Conservation (phyloP, 306 rosid species). For the Albizia julibrissin region DNA sequence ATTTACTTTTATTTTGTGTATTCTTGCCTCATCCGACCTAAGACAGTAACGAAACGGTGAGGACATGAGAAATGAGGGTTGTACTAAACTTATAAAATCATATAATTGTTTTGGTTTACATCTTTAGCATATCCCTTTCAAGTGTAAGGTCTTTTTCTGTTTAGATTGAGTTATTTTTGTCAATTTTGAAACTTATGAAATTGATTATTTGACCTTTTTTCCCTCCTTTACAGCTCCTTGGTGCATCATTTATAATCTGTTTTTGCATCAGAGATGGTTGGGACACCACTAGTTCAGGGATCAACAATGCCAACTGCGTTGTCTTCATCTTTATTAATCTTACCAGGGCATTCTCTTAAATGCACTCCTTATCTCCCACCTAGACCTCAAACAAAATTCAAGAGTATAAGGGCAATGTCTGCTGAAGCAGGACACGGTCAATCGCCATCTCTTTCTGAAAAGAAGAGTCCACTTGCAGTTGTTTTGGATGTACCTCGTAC, state of each 20-base stretch:
- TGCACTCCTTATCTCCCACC: conserved; percentile 56
- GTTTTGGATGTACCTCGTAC: conserved; percentile 65
- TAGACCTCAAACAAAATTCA: conserved; percentile 40
- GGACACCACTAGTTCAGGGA: conserved; percentile 45
- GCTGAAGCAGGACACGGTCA: conserved; percentile 58
- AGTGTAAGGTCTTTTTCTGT: not conserved
- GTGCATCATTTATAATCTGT: not conserved
- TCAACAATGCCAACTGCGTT: conserved; percentile 52
- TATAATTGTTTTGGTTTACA: not conserved
- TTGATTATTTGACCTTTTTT: conserved; percentile 8
- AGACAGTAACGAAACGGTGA: not conserved
- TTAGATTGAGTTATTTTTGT: not conserved
- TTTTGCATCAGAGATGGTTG: conserved; percentile 55
- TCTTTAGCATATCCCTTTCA: conserved; percentile 12
- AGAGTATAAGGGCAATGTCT: conserved; percentile 56
- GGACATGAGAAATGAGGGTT: not conserved
- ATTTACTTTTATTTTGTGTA: not conserved
- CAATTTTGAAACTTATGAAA: conserved; percentile 1
- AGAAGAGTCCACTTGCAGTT: conserved; percentile 55
- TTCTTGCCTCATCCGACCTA: not conserved
- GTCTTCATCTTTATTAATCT: conserved; percentile 45
- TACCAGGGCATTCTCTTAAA: conserved; percentile 41
- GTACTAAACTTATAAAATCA: not conserved
- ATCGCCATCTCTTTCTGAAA: conserved; percentile 53
- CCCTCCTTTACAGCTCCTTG: not conserved